Conservation (phyloP, 2,329 filamentous ascomycete genomes). For the Leptographium flavum region DNA sequence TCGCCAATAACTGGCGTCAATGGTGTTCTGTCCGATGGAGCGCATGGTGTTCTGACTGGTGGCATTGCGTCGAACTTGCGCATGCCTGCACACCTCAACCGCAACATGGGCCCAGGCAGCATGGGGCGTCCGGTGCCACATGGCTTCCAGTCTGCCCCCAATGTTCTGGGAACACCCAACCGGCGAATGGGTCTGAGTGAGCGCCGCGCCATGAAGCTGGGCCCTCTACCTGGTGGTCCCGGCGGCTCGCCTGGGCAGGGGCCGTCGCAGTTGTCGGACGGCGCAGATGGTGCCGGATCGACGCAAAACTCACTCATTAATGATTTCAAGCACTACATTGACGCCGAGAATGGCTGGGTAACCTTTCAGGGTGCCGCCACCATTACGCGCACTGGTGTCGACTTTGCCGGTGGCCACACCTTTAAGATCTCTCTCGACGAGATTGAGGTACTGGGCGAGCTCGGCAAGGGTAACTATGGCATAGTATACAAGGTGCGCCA, state of each 20-base stretch:
- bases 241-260: constrained; percentile 20
- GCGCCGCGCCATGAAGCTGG: constrained; percentile 49
- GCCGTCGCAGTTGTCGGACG: constrained; percentile 30
- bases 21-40: constrained; percentile 15
- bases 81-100: constrained; percentile 24
- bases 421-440: constrained; percentile 95
- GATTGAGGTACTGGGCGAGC: constrained; percentile 80
- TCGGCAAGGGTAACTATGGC: constrained; percentile 96
- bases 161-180: constrained; percentile 20
- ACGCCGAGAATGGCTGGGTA: constrained; percentile 79
- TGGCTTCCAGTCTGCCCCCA: constrained; percentile 39
- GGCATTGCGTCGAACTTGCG: constrained; percentile 28
- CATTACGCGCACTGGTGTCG: constrained; percentile 76
- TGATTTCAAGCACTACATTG: constrained; percentile 65
- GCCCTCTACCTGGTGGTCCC: constrained; percentile 22
- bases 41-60: constrained; percentile 18
- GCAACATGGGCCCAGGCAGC: constrained; percentile 6
- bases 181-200: constrained; percentile 46
- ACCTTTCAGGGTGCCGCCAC: constrained; percentile 88
- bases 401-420: constrained; percentile 78
- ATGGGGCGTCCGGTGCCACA: constrained; percentile 28
- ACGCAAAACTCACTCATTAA: constrained; percentile 35
- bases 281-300: constrained; percentile 15
- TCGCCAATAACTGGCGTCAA: constrained; percentile 16
- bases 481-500: constrained; percentile 96